These are phyloP conservation scores for Gelatoporia subvermispora DNA, from an alignment of 768 basidiomycete genomes.

Conservation along the genomic window DNA sequence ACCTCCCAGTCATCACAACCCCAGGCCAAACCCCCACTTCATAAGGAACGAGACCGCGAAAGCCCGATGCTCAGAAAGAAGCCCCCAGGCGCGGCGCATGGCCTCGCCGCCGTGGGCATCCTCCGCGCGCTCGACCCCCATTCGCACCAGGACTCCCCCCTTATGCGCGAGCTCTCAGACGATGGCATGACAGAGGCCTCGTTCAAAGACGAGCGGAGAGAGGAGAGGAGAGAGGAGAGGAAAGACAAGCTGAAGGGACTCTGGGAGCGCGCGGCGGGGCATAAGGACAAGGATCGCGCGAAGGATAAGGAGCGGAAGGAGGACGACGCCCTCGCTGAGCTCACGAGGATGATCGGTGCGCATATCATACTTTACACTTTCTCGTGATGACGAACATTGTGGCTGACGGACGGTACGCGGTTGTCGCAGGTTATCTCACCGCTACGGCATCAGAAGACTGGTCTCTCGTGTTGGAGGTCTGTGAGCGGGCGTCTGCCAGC, in stretches of 20 bases:
- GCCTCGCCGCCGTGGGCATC: slow-evolving; percentile 45
- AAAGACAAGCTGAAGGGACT: slow-evolving; percentile 53
- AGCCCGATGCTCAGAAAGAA: slow-evolving; percentile 22
- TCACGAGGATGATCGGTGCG: slow-evolving; percentile 71
- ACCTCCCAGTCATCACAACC: background rate
- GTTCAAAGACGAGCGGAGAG: slow-evolving; percentile 29
- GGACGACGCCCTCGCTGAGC: slow-evolving; percentile 45
- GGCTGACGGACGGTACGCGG: background rate
- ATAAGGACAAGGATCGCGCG: slow-evolving; percentile 30
- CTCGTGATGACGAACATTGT: background rate
- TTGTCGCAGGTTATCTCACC: slow-evolving; percentile 56
- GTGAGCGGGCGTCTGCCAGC: slow-evolving; percentile 71
- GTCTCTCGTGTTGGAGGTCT: slow-evolving; percentile 78
- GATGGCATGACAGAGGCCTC: slow-evolving; percentile 25
- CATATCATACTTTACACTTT: background rate
- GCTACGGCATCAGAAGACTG: slow-evolving; percentile 81
- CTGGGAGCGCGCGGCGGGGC: slow-evolving; percentile 37
- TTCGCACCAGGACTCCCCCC: slow-evolving; percentile 17
- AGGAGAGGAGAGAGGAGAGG: slow-evolving; percentile 29
- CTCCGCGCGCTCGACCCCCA: slow-evolving; percentile 60
- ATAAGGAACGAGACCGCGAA: slow-evolving; percentile 16
- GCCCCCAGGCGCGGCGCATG: slow-evolving; percentile 18
- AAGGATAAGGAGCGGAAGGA: slow-evolving; percentile 33
- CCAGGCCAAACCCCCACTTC: slow-evolving; percentile 4
- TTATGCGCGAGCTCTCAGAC: slow-evolving; percentile 24